Base-by-base conservation (phyloP, 805 yeast genomes). In the Sungouiozyma ichnusensis region DNA sequence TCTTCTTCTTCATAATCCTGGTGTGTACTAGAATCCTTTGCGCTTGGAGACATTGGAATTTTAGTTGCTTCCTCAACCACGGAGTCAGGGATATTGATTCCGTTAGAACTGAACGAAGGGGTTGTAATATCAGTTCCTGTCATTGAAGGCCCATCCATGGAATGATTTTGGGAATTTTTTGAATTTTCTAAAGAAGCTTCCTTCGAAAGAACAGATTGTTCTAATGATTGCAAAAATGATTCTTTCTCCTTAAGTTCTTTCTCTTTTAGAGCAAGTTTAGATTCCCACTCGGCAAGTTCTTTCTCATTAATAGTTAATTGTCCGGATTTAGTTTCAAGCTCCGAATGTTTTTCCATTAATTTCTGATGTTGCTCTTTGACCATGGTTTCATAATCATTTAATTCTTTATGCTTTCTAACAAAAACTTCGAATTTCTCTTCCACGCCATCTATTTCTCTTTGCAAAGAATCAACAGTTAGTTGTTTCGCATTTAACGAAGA, bases 401-500 rank as follows among this genome's bases (percentile, higher is more conserved):
- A 43, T 43, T 66, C 69, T 31, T 53, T 54, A 16, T 59, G 56
- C 40, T 60, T 47, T 38, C 44, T 43, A 40, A 50, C 20, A 51
- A 57, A 62, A 5, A 54, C 44, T 2, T 44, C 41, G 20, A 59
- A 36, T 32, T 54, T 54, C 24, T 56, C 58, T 5, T 52, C 58
- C 17, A 60, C 38, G 16, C 57, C 56, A 8, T 50, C 56, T 17
- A 69, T 62, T 45, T 72, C 73, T 18, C 58, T 62, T 50, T 67
- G 67, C 9, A 73, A 53, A 20, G 65, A 65, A 16, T 60, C 55
- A 16, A 68, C 65, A 37, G 73, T 73, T 16, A 72, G 61, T 47
- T 81, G 71, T 13, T 74, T 65, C 4, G 81, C 76, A 32, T 75
- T 78, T 37, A 80, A 69, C 29, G 29, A 24, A 24, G 29, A 24